Evolutionary conservation across 495 filamentous ascomycete species (phyloP), one percentile per base, ranked within the genome.

Genomic region (Penicillium lagena): DNA sequence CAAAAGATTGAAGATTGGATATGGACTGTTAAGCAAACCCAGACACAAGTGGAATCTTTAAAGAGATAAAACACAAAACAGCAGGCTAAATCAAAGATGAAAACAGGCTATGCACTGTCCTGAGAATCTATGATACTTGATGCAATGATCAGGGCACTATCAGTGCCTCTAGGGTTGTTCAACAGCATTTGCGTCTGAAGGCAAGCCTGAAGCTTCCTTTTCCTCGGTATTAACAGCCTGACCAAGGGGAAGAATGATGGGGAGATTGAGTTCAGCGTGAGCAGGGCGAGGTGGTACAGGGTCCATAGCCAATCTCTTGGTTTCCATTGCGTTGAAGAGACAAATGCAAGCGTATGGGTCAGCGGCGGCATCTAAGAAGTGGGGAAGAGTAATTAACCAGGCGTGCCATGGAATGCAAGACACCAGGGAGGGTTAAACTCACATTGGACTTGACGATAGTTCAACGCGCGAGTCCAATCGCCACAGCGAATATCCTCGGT

Each of bases 261-360:
- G 79, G 5, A 75, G 51, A 47, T 82, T 72, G 7, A 80, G 59
- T 45, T 93, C 86, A 10, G 82, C 86, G 50, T 77, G 72, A 0
- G 68, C 60, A 3, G 89, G 89, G 4, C 79, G 68, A 9, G 85
- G 86, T 14, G 89, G 90, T 2, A 67, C 66, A 12, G 89, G 87
- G 32, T 78, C 56, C 43, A 95, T 70, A 9, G 70, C 64, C 45
- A 71, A 63, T 38, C 89, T 67, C 44, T 86, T 83, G 32, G 74
- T 59, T 53, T 95, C 78, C 48, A 95, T 72, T 2, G 69, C 63
- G 40, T 86, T 70, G 57, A 76, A 93, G 27, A 95, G 72, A 54
- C 85, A 81, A 12, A 91, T 50, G 29, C 81, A 81, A 41, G 87
- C 88, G 55, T 91, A 96, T 2, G 88, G 81, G 59, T 96, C 90